Base-by-base conservation (phyloP, 805 yeast species). In the Starmerella davenportii region DNA sequence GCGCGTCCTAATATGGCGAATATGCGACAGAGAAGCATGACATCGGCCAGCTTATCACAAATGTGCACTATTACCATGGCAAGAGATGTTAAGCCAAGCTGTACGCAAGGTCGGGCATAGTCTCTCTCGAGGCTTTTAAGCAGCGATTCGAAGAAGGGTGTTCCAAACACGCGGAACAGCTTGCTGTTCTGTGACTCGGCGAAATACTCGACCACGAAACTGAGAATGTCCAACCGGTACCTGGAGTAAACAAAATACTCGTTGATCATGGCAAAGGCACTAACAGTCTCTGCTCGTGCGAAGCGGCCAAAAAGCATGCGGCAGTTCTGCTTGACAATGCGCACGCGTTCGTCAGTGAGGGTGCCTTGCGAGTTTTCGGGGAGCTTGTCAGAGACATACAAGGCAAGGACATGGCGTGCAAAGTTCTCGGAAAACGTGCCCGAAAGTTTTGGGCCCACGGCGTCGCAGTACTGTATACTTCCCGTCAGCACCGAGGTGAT, bases 291-390 rank as follows among this genome's bases (percentile, higher is more conserved):
- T 23, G 51, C 51, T n/a, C 54, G 47, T 2, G 68, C 74, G 54
- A 59, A 68, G n/a, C 58, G 60, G 1, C 52, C 46, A 11, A 74
- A 51, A 16, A 71, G 37, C 1, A 42, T 41, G 11, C 60, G 52
- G 37, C 70, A 62, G 47, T 72, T 72, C 38, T 53, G 53, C 31
- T 60, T 58, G 7, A 69, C 59, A 42, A 68, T 70, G 24, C 79
- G 53, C 14, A 57, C 47, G 14, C 76, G 54, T 49, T 74, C 81
- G 36, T 60, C 65, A 30, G 30, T 38, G 14, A 28, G 25, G n/a
- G 21, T 27, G 5, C 37, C 39, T 13, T 8, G 14, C 5, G 39
- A 14, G 18, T 19, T 28, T 19, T 13, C 31, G 2, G 41, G 44
- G 19, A 39, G 32, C 25, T 31, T 13, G 4, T 46, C 35, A 11